These are phyloP conservation scores for Chlorella sp. DNA, from an alignment of 139 green algal species.

Conservation along the genomic window DNA sequence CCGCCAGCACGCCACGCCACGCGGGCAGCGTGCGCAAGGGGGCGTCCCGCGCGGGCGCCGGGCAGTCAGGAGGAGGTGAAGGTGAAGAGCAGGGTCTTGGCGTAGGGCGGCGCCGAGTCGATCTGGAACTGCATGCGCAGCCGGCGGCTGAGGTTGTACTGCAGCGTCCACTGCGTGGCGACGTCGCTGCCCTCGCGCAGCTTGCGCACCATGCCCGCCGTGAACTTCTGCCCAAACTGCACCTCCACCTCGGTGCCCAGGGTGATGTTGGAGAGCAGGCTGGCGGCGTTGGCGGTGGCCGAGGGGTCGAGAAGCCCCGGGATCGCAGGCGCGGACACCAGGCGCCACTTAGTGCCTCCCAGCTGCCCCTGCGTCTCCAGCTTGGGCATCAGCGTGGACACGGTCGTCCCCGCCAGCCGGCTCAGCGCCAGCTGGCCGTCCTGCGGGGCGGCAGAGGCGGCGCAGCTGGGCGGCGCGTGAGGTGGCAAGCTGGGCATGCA, in stretches of 20 bases:
- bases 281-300: slow-evolving; percentile 46
- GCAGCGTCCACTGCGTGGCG: slow-evolving; percentile 82
- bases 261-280: slow-evolving; percentile 56
- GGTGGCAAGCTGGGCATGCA: too few relatives aligned
- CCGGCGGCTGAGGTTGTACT: slow-evolving; percentile 79
- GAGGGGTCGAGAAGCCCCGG: slow-evolving; percentile 67
- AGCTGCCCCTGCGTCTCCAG: slow-evolving; percentile 90
- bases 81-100: slow-evolving; percentile 79
- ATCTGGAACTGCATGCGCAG: slow-evolving; percentile 87
- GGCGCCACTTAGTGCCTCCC: slow-evolving; percentile 73
- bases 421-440: slow-evolving; percentile 92
- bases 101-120: slow-evolving; percentile 54
- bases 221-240: slow-evolving; percentile 33
- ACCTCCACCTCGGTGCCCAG: slow-evolving; percentile 93
- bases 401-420: slow-evolving; percentile 84
- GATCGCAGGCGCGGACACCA: slow-evolving; percentile 86
- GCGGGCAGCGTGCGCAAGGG: too few relatives aligned
- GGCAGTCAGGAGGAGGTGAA: too few relatives aligned
- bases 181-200: slow-evolving; percentile 72
- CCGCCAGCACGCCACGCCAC: too few relatives aligned
- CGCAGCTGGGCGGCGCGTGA: too few relatives aligned
- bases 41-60: too few relatives aligned
- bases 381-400: slow-evolving; percentile 90
- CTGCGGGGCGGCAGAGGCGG: too few relatives aligned
- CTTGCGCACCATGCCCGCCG: slow-evolving; percentile 82